Conservation (phyloP, 2,329 filamentous ascomycete species). For the Penicillium sp. region DNA sequence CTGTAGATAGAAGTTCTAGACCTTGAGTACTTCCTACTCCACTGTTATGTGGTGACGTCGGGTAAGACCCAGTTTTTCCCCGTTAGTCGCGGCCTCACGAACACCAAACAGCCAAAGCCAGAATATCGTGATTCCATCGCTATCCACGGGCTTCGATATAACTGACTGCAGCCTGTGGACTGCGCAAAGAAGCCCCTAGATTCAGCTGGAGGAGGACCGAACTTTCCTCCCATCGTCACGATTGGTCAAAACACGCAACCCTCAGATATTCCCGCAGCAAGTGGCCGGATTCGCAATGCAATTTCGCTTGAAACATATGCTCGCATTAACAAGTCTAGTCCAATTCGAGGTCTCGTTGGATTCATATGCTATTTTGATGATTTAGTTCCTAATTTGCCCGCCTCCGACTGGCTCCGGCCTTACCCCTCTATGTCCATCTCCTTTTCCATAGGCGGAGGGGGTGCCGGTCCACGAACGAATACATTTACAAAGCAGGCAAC, state of each 20-base stretch:
- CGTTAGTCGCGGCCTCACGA: slow-evolving; percentile 8
- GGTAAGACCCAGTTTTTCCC: slow-evolving; percentile 24
- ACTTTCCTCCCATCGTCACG: background rate
- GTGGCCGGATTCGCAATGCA: slow-evolving; percentile 4
- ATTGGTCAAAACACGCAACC: background rate
- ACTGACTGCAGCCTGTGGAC: too few species aligned
- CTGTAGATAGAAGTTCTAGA: background rate
- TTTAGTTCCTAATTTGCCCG: slow-evolving; percentile 4
- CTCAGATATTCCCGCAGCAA: slow-evolving; percentile 6
- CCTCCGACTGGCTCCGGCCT: slow-evolving; percentile 6
- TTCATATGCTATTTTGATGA: background rate
- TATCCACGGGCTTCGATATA: background rate
- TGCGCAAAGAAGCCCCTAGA: background rate
- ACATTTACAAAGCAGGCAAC: slow-evolving; percentile 32
- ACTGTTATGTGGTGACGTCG: slow-evolving; percentile 19
- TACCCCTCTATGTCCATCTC: slow-evolving; percentile 20
- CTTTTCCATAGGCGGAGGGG: slow-evolving; percentile 11
- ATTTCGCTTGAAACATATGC: slow-evolving; percentile 2
- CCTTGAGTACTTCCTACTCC: slow-evolving; percentile 13
- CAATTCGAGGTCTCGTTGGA: background rate
- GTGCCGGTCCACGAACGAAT: slow-evolving; percentile 16
- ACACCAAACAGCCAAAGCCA: background rate
- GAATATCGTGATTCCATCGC: slow-evolving; percentile 4
- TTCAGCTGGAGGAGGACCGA: background rate
- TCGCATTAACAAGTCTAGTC: background rate